These are phyloP conservation scores for Candida pini DNA, from an alignment of 805 yeast genomes.

Conservation along the genomic window DNA sequence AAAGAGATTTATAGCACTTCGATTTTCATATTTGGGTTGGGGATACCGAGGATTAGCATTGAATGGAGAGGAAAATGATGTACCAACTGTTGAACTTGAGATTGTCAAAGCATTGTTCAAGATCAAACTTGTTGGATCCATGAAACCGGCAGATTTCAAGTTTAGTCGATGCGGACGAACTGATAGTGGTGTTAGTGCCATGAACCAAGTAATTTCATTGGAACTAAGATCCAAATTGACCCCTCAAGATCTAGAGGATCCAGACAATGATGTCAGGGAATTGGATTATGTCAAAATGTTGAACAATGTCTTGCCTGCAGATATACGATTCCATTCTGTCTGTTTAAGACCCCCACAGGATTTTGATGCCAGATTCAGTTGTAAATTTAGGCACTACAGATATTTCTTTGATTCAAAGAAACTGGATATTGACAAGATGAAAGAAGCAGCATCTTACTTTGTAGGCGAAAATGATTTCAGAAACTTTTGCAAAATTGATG, in stretches of 20 bases:
- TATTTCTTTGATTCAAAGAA: slow-evolving; percentile 61
- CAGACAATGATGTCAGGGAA: slow-evolving; percentile 58
- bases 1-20: slow-evolving; percentile 68
- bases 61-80: slow-evolving; percentile 68
- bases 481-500: slow-evolving; percentile 92
- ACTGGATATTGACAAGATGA: slow-evolving; percentile 64
- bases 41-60: slow-evolving; percentile 84
- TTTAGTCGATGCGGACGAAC: slow-evolving; percentile 94
- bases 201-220: slow-evolving; percentile 88
- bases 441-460: slow-evolving; percentile 53
- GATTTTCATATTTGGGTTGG: slow-evolving; percentile 92
- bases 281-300: slow-evolving; percentile 70
- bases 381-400: slow-evolving; percentile 78
- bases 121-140: slow-evolving; percentile 57
- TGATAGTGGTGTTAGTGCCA: slow-evolving; percentile 94
- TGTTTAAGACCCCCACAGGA: slow-evolving; percentile 75
- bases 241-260: slow-evolving; percentile 54
- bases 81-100: slow-evolving; percentile 82
- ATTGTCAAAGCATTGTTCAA: slow-evolving; percentile 66
- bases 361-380: slow-evolving; percentile 92
- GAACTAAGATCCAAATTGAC: slow-evolving; percentile 64
- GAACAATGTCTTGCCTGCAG: slow-evolving; percentile 74
- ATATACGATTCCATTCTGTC: slow-evolving; percentile 76
- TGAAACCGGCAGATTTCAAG: slow-evolving; percentile 55
- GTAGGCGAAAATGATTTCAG: slow-evolving; percentile 85